Conservation (phyloP, 768 basidiomycete species). For the Pleurotus platypus region DNA sequence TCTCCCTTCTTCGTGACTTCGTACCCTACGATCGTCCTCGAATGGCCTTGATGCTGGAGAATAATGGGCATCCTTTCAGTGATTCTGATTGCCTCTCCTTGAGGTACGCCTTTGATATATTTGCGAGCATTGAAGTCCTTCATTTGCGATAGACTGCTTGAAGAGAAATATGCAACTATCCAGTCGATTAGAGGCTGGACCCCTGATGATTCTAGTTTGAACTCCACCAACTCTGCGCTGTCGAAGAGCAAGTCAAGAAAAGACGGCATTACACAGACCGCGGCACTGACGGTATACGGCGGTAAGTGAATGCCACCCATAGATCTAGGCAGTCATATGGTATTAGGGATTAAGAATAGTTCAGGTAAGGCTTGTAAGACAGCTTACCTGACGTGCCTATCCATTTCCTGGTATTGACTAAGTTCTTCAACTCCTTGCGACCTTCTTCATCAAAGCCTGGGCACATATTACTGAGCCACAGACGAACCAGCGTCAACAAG, state of each 20-base stretch:
- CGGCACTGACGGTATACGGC: constrained; percentile 74
- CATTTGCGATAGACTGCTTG: constrained; percentile 16
- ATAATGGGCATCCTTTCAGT: constrained; percentile 78
- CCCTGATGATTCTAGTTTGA: constrained; percentile 45
- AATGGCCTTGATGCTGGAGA: constrained; percentile 82
- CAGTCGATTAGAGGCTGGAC: constrained; percentile 58
- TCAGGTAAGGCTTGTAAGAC: background rate
- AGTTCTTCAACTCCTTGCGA: constrained; percentile 49
- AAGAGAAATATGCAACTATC: constrained; percentile 71
- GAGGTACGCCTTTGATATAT: constrained; percentile 50
- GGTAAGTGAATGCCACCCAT: constrained; percentile 72
- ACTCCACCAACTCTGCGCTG: constrained; percentile 66
- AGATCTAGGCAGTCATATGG: constrained; percentile 46
- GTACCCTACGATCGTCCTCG: constrained; percentile 83
- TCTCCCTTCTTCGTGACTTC: constrained; percentile 58
- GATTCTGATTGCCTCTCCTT: constrained; percentile 45
- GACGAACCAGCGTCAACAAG: constrained; percentile 11
- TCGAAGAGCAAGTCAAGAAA: background rate
- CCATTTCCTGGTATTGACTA: constrained; percentile 63
- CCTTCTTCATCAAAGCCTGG: constrained; percentile 76
- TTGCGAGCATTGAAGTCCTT: constrained; percentile 23
- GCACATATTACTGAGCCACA: no score
- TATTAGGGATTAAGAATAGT: background rate
- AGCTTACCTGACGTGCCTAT: constrained; percentile 74
- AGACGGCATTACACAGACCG: no score